Evolutionary conservation across 208 protist species (phyloP).

Genomic region (Trypanosoma cruzi): DNA sequence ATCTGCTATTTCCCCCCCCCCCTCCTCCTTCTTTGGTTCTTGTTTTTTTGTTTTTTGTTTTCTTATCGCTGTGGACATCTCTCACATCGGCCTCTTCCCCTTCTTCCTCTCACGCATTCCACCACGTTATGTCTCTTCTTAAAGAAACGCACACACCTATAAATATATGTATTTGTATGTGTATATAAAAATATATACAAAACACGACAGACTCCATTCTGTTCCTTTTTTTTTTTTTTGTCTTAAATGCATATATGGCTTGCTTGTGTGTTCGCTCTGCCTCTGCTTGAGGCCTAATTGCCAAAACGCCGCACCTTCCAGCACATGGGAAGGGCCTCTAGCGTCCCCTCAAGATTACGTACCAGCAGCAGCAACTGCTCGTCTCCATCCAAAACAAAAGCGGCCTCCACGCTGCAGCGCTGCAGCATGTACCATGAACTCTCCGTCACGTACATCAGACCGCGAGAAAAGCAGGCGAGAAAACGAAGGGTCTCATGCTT

Average conservation of each 20-base stretch:
- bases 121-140: not conserved
- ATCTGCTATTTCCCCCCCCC: not conserved
- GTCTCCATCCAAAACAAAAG: conserved; percentile 59
- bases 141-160: not conserved
- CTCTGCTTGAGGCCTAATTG: conserved; percentile 42
- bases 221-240: not conserved
- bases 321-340: conserved; percentile 81
- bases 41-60: not conserved
- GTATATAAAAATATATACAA: not conserved
- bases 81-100: not conserved
- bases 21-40: not conserved
- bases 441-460: conserved; percentile 52
- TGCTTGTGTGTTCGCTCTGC: not conserved
- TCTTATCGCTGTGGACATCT: not conserved
- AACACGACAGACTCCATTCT: not conserved
- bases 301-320: conserved; percentile 93
- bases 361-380: conserved; percentile 66
- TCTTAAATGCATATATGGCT: no score
- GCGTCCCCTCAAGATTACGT: conserved; percentile 81
- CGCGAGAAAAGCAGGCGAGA: conserved; percentile 75
- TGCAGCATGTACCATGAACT: conserved; percentile 72
- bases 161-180: not conserved
- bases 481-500: conserved; percentile 7
- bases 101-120: no score
- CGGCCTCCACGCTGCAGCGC: conserved; percentile 66